Conservation (phyloP, 164 flowering plant species). For the Berberis vulgaris region DNA sequence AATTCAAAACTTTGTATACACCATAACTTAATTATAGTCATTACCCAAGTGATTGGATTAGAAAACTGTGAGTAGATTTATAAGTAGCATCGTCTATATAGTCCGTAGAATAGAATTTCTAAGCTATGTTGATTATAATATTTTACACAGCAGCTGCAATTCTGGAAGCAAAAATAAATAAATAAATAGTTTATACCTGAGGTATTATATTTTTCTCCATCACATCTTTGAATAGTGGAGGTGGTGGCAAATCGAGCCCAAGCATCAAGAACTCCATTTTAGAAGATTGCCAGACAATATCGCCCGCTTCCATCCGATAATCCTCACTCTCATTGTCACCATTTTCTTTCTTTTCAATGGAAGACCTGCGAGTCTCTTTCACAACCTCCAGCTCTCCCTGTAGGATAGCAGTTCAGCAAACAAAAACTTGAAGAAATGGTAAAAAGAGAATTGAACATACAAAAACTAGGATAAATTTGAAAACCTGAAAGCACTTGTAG, state of each 20-base stretch:
- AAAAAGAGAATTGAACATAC: slow-evolving; percentile 1
- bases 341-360: slow-evolving; percentile 49
- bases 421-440: slow-evolving; percentile 1
- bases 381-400: slow-evolving; percentile 94
- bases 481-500: slow-evolving; percentile 89
- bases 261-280: slow-evolving; percentile 97
- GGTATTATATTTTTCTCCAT: slow-evolving; percentile 99
- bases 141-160: not conserved
- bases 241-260: slow-evolving; percentile 96
- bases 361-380: slow-evolving; percentile 54
- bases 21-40: too few species aligned
- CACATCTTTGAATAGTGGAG: slow-evolving; percentile 89
- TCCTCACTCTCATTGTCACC: slow-evolving; percentile 33
- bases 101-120: too few species aligned
- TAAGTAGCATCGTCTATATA: too few species aligned
- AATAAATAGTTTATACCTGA: slow-evolving; percentile 40
- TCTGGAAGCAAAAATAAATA: not conserved
- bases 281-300: slow-evolving; percentile 37
- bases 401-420: not conserved
- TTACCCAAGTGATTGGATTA: too few species aligned
- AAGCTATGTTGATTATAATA: not conserved
- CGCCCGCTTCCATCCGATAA: slow-evolving; percentile 11
- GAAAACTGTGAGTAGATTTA: too few species aligned
- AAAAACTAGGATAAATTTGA: not conserved
- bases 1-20: too few species aligned